A percentile compares a stretch with the other conserved stretches of the same genome.
Conservation (phyloP, 2,329 filamentous ascomycete species). For the Cladophialophora carrionii region DNA sequence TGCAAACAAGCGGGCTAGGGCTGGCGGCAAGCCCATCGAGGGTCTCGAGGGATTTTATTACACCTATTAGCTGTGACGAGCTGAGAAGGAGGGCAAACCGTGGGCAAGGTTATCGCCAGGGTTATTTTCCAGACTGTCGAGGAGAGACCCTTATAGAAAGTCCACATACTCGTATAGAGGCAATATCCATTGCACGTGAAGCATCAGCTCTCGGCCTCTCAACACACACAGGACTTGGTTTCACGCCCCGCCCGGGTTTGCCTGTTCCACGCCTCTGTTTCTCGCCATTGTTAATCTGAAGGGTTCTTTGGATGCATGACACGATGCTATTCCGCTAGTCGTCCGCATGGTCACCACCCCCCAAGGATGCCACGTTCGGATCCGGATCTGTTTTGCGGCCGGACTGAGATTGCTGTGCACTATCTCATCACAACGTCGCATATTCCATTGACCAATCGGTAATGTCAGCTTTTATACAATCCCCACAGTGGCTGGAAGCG, state of each 20-base stretch:
- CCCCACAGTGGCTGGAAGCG: background rate
- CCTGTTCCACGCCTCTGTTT: background rate
- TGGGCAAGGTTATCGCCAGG: background rate
- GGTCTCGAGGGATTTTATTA: constrained; percentile 35
- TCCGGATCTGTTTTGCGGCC: constrained; percentile 1
- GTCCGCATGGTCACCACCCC: background rate
- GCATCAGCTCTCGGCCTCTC: background rate
- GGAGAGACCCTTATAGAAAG: background rate
- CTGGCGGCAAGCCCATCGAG: constrained; percentile 35
- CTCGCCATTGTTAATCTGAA: background rate
- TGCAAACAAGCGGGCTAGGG: constrained; percentile 35
- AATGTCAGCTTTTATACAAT: background rate
- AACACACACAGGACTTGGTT: background rate
- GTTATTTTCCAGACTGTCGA: background rate
- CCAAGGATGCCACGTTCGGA: background rate
- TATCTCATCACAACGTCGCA: background rate
- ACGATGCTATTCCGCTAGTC: background rate
- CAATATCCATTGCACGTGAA: background rate
- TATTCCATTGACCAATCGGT: background rate
- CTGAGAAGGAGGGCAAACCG: background rate
- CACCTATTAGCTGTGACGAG: constrained; percentile 26
- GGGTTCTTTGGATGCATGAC: background rate
- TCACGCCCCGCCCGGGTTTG: background rate
- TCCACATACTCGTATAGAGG: background rate
- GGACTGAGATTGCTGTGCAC: background rate